Base-by-base conservation (phyloP, 306 rosid species). In the Pyrus betulifolia region DNA sequence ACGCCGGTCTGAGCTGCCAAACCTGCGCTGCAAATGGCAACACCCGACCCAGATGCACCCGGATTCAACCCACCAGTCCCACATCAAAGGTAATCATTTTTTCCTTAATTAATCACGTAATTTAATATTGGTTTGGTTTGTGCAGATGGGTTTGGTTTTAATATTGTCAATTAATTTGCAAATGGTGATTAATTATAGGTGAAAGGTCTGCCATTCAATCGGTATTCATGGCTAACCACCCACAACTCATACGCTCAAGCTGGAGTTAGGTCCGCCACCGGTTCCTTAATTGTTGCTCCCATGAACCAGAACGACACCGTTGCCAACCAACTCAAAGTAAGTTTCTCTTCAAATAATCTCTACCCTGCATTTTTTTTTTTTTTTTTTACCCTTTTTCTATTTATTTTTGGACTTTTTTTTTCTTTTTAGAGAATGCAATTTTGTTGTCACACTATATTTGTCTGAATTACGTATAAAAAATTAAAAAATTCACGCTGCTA, bases 221-320 rank as follows among this genome's bases (percentile, higher is more conserved):
- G 76, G 22, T 95, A 92, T 79, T 84, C 98, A 58, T 95, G 98
- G 98, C 85, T 95, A n/a, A 95, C 98, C 28, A 89, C 97, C 38
- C 98, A 95, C 85, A 95, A 95, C 33, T 89, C 98, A 15, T 95
- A 7, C 52, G 93, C 98, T 81, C 75, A 76, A 67, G 84, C 85
- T 12, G 96, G 96, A 2, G 90, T 81, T 2, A 86, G 75, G 77
- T 90, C 98, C 4, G 81, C 86, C 55, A 88, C 96, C 1, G 97
- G 98, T 0, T 84, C 91, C 3, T 0, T 75, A 25, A 23, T 92
- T 18, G 0, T 92, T 28, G 21, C 97, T 12, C 89, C 97, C 1
- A 87, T 87, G 90, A 95, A 95, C 75, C 98, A 95, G 82, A 91
- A 92, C 18, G 96, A 92, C 87, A 75, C 88, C 1, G 86, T 95